Conservation (phyloP, 768 basidiomycete genomes). For the Lactifluus hygrophoroides region DNA sequence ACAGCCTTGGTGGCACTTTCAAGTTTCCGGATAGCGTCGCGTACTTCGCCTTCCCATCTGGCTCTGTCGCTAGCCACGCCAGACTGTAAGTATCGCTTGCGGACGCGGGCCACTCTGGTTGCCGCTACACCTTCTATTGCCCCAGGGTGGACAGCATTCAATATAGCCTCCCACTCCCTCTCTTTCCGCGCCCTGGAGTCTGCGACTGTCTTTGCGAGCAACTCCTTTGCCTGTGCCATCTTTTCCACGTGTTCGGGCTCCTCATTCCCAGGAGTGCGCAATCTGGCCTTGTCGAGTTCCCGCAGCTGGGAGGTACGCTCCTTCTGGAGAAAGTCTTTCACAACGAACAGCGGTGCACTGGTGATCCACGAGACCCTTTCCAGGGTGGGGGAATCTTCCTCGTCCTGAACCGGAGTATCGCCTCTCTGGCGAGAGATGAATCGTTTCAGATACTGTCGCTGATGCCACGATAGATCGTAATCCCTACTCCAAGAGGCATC, state of each 20-base stretch:
- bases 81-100: slow-evolving; percentile 50
- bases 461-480: slow-evolving; percentile 60
- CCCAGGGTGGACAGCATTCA: slow-evolving; percentile 46
- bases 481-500: slow-evolving; percentile 48
- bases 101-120: slow-evolving; percentile 47
- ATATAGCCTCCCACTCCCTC: slow-evolving; percentile 54
- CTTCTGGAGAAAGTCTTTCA: slow-evolving; percentile 38
- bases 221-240: slow-evolving; percentile 39
- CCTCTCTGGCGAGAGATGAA: slow-evolving; percentile 37
- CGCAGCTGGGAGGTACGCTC: slow-evolving; percentile 22
- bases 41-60: slow-evolving; percentile 60
- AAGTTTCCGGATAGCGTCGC: slow-evolving; percentile 47
- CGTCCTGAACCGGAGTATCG: slow-evolving; percentile 41
- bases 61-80: slow-evolving; percentile 38
- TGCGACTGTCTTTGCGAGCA: slow-evolving; percentile 54
- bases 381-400: slow-evolving; percentile 35
- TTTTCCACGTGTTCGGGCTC: slow-evolving; percentile 26
- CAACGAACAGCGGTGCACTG: slow-evolving; percentile 45
- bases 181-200: slow-evolving; percentile 52
- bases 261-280: not conserved
- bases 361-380: slow-evolving; percentile 43
- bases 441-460: slow-evolving; percentile 53
- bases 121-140: slow-evolving; percentile 40
- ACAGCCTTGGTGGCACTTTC: slow-evolving; percentile 40
- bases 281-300: slow-evolving; percentile 20